Evolutionary conservation across 2,329 filamentous ascomycete genomes (phyloP), one percentile per base, ranked within the genome.

Genomic region (Parascedosporium putredinis): DNA sequence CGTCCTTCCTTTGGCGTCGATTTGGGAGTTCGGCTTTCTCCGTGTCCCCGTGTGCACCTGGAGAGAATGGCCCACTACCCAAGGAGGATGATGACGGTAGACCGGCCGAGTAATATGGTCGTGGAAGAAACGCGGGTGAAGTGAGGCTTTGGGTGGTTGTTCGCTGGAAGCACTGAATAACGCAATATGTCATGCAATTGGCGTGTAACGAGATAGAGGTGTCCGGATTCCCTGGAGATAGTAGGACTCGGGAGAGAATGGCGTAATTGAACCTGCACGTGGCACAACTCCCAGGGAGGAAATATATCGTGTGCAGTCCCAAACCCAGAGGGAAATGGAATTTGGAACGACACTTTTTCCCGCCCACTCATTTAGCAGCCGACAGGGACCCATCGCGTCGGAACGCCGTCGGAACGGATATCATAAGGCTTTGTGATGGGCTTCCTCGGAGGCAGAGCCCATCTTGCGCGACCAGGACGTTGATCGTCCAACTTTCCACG

Each of bases 381-480:
- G 48, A 64, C 55, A 8, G 74, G 62, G 52, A 78, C 68, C 79
- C 79, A 84, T 57, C 80, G 69, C 18, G 70, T 66, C 18, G 80
- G 80, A 29, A 83, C 72, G 24, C 80, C 80, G 53, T 80, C 74
- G 31, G 71, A 56, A 33, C 75, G 70, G 53, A 82, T 70, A 52
- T 74, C 73, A 62, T 83, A 82, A 9, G 72, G 68, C 58, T 70
- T 76, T 33, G 65, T 65, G 27, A 29, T 27, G 33, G 72, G 64
- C 60, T 79, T 79, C 54, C 81, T 71, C n/a, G 81, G 79, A 8
- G 82, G 81, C n/a, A 85, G 69, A 6, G 80, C 75, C 74, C 81
- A 83, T 44, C 78, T 74, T n/a, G 81, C 81, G 45, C 81, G 74
- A 24, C 81, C 81, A n/a, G 81, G 79, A 50, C 75, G 75, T 55